A percentile compares a stretch with the other conserved stretches of the same genome.
These are phyloP conservation scores for Hypsizygus marmoreus DNA, from an alignment of 768 basidiomycete genomes.

Conservation along the genomic window DNA sequence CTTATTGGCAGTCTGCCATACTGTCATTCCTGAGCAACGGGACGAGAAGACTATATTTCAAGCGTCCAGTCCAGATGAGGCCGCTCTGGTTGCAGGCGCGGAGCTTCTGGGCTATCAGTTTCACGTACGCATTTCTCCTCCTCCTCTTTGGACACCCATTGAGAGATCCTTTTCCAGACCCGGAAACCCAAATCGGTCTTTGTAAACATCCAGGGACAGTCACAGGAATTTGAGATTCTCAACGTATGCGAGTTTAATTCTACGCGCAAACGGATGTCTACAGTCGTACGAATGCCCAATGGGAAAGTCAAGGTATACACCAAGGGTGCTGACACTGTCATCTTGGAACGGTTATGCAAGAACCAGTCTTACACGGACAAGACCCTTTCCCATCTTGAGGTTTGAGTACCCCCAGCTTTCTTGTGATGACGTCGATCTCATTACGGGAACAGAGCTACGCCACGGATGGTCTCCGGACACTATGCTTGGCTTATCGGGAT, in stretches of 20 bases:
- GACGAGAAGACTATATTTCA: slow-evolving; percentile 93
- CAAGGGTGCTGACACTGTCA: slow-evolving; percentile 98
- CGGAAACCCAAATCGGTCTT: slow-evolving; percentile 97
- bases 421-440: slow-evolving; percentile 10
- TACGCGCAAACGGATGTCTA: slow-evolving; percentile 97
- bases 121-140: slow-evolving; percentile 59
- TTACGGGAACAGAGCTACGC: slow-evolving; percentile 75
- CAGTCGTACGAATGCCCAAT: slow-evolving; percentile 82
- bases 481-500: slow-evolving; percentile 95
- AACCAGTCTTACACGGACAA: slow-evolving; percentile 84
- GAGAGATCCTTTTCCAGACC: slow-evolving; percentile 50
- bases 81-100: slow-evolving; percentile 92
- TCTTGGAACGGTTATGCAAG: slow-evolving; percentile 87
- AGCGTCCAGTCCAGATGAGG: slow-evolving; percentile 97
- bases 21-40: slow-evolving; percentile 92
- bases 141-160: neutral
- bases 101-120: slow-evolving; percentile 92
- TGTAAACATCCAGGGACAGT: slow-evolving; percentile 72
- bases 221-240: slow-evolving; percentile 84
- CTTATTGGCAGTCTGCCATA: slow-evolving; percentile 93
- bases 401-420: slow-evolving; percentile 29
- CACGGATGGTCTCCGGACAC: slow-evolving; percentile 92
- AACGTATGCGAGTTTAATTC: slow-evolving; percentile 99
- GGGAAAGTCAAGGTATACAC: slow-evolving; percentile 94
- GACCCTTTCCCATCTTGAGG: slow-evolving; percentile 90